phyloP scores from a whole-genome alignment of 208 protist species.

The Crithidia acanthocephali region DNA sequence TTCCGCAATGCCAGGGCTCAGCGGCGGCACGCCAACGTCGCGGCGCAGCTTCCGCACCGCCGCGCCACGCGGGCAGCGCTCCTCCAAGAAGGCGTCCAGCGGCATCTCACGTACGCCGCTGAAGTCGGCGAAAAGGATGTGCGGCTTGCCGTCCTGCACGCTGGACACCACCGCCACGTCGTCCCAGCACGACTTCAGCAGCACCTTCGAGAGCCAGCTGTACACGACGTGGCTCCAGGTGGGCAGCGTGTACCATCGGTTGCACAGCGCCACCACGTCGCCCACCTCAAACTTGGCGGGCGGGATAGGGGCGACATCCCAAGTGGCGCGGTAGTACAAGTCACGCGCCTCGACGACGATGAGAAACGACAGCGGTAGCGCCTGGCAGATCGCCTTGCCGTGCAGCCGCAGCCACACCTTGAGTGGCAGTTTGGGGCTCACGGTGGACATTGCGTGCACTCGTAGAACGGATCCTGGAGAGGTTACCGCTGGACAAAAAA shows the following conservation, averaged over 20 bases:
- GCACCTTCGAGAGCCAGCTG: slow-evolving; percentile 79
- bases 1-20: slow-evolving; percentile 42
- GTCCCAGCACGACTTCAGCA: slow-evolving; percentile 89
- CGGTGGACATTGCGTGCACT: slow-evolving; percentile 47
- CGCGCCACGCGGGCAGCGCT: slow-evolving; percentile 66
- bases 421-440: slow-evolving; percentile 62
- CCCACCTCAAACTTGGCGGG: slow-evolving; percentile 64
- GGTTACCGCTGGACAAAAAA: not conserved
- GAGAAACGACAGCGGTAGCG: slow-evolving; percentile 77
- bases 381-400: slow-evolving; percentile 75
- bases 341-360: slow-evolving; percentile 80
- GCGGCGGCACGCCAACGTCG: slow-evolving; percentile 35
- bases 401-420: slow-evolving; percentile 65
- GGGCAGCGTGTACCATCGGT: slow-evolving; percentile 90
- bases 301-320: slow-evolving; percentile 57
- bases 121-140: slow-evolving; percentile 80
- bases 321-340: slow-evolving; percentile 86
- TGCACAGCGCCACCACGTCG: slow-evolving; percentile 86
- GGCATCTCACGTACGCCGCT: slow-evolving; percentile 59
- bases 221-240: slow-evolving; percentile 75
- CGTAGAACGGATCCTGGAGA: no score
- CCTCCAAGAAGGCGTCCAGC: slow-evolving; percentile 63
- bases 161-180: slow-evolving; percentile 80
- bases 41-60: slow-evolving; percentile 65
- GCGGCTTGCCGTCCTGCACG: slow-evolving; percentile 49